Evolutionary conservation across 2,329 filamentous ascomycete genomes (phyloP), one percentile per base, ranked within the genome.

Genomic region (Diaporthe helianthi): DNA sequence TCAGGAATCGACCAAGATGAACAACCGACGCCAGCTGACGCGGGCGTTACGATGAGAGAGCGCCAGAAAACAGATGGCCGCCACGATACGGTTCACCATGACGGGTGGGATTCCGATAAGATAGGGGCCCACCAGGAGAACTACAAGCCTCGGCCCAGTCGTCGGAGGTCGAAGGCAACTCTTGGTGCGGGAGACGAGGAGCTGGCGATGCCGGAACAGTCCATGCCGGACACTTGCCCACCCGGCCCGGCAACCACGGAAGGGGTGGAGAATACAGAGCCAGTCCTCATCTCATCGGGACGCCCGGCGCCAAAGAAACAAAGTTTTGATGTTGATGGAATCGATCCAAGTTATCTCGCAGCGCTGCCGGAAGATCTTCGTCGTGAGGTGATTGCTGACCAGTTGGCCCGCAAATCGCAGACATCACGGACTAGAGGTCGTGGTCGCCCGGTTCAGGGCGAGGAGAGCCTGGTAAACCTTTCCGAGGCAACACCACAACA

Each of bases 401-500:
- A 71, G 26, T 22, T 55, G 33, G 51, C 65, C n/a, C 58, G 51
- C 10, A 52, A 47, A 22, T 68, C 66, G 19, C 69, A 71, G 51
- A 15, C 67, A 46, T 49, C 67, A 64, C 63, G 69, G 47, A 71
- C 69, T 69, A 71, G 69, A 52, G 68, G 67, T 22, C 64, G 64
- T 58, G 66, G 52, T 53, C 72, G 60, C 64, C 53, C 49, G 38
- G 54, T 31, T 24, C 55, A 68, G 49, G 4, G 38, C 24, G 19
- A 22, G 12, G 53, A 33, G 38, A 49, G 26, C 33, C 51, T 31
- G 6, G 31, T 33, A 26, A 15, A 31, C 7, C 22, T 58, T 29
- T 49, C 53, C 26, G 66, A 72, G 31, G 61, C 72, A n/a, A 47
- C n/a, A 49, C 52, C 67, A n/a, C 65, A 71, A 19, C 73, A 73